Evolutionary conservation across 2,329 filamentous ascomycete species (phyloP), one percentile per base, ranked within the genome.

Genomic region (Neofusicoccum laricinum): DNA sequence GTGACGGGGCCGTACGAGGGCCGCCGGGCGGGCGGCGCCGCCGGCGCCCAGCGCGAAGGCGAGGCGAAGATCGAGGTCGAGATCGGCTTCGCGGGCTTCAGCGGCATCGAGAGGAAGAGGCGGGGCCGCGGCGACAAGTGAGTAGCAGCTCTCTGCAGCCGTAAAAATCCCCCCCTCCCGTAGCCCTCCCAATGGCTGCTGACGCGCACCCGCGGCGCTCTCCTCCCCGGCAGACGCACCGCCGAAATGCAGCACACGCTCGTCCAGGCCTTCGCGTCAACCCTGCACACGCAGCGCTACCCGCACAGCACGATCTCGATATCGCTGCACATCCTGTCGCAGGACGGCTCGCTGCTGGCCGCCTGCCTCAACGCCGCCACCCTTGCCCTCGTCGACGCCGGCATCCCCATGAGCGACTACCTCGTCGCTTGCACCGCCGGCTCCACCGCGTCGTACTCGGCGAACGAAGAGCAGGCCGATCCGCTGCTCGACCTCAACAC

Each of bases 371-470:
- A 99, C 73, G 95, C 95, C 3, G 87, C 91, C 0, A 97, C 94
- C 0, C 86, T 99, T 12, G 95, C 95, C 0, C 86, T 98, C 21
- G 89, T 98, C 67, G 95, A 99, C 75, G 95, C 95, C 0, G 95
- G 95, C 61, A 90, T 99, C 19, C 95, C 95, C 25, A 97, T 98
- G 93, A 88, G 88, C 2, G 92, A 96, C 74, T 96, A 97, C 74
- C 86, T 98, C 2, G 88, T 89, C 21, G 92, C 93, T 5, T 96
- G 92, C 78, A 97, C 93, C 0, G 91, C 92, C 0, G 95, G 93
- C 3, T 91, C 89, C 14, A 92, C 90, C 0, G 88, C 88, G 0
- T 64, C 63, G n/a, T 86, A 90, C 69, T 82, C 85, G 4, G 73
- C 72, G 66, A 81, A 84, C 66, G 86, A 86, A 64, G 88, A 90